Base-by-base conservation (phyloP, 2,329 filamentous ascomycete species). In the Akanthomyces lecanii region DNA sequence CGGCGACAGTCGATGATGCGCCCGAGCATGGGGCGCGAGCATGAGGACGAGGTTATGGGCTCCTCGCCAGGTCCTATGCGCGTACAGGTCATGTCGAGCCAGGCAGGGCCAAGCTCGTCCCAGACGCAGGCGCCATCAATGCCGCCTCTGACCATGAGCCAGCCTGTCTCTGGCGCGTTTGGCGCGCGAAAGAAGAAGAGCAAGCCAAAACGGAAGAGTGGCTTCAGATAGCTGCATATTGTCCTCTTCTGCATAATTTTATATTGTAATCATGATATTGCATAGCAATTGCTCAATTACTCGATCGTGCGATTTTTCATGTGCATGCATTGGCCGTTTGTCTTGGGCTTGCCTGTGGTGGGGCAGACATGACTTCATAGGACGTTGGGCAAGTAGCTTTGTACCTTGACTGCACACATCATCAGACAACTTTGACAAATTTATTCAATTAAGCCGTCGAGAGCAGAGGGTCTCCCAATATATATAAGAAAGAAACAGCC, bases 141-240 rank as follows among this genome's bases (percentile, higher is more conserved):
- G 47, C 69, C 74, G n/a, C 68, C 69, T 3, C 65, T 74, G 59
- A 72, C 74, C n/a, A 80, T 80, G 75, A 81, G 79, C 58, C 80
- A 82, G 67, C 76, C 78, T 11, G 69, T 78, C 16, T 64, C 74
- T n/a, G 81, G 81, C 2, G 66, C 71, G 5, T 81, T 81, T 75
- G 81, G 81, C 30, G 76, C 75, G 66, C 73, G 80, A 56, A 75
- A 73, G 64, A 74, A 71, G 65, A 75, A 71, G 60, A 80, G 33
- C 14, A 60, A 65, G 55, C 42, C 38, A 5, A 65, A 65, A 55
- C 40, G 52, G n/a, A 65, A 65, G 61, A 63, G 61, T 21, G 63
- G 63, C 1, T 65, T 65, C n/a, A 50, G 63, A 52, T 64, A 61
- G 44, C 48, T 30, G 12, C 42, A 12, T n/a, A 12, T 47, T 28